Conservation (phyloP, 306 rosid species). For the Heteromeles arbutifolia region DNA sequence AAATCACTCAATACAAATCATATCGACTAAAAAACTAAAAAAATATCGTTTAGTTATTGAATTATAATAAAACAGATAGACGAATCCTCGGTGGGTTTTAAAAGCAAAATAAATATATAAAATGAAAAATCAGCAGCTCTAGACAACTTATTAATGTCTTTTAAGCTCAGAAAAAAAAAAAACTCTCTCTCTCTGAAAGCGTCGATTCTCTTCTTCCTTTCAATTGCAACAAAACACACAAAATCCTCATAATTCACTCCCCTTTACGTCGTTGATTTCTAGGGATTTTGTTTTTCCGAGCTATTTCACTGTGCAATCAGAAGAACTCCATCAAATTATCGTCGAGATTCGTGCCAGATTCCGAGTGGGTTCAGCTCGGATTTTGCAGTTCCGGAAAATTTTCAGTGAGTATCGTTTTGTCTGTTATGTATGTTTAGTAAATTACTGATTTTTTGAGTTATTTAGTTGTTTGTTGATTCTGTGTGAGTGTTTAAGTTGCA, state of each 20-base stretch:
- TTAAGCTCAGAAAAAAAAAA: not conserved
- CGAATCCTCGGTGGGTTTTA: too few relatives aligned
- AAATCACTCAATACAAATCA: too few relatives aligned
- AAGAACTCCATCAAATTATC: slow-evolving; percentile 18
- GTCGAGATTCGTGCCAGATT: slow-evolving; percentile 45
- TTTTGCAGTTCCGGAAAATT: slow-evolving; percentile 31
- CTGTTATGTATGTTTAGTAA: slow-evolving; percentile 23
- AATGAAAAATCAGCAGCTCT: not conserved
- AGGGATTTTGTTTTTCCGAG: slow-evolving; percentile 22
- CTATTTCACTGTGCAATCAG: slow-evolving; percentile 16
- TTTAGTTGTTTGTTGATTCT: slow-evolving; percentile 19
- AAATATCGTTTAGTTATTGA: too few relatives aligned
- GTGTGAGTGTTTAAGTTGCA: slow-evolving; percentile 13
- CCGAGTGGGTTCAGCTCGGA: slow-evolving; percentile 44
- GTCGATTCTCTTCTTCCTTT: slow-evolving; percentile 47
- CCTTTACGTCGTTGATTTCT: slow-evolving; percentile 31
- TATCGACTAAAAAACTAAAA: too few relatives aligned
- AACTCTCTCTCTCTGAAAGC: slow-evolving; percentile 37
- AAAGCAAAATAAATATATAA: not conserved
- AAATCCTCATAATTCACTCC: slow-evolving; percentile 37
- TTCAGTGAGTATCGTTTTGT: slow-evolving; percentile 39
- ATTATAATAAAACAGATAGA: too few relatives aligned
- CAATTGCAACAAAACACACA: slow-evolving; percentile 38
- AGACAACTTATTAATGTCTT: slow-evolving; percentile 11
- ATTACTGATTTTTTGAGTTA: slow-evolving; percentile 25